Evolutionary conservation across 2,329 filamentous ascomycete genomes (phyloP).

Genomic region (Alternaria gaisen): DNA sequence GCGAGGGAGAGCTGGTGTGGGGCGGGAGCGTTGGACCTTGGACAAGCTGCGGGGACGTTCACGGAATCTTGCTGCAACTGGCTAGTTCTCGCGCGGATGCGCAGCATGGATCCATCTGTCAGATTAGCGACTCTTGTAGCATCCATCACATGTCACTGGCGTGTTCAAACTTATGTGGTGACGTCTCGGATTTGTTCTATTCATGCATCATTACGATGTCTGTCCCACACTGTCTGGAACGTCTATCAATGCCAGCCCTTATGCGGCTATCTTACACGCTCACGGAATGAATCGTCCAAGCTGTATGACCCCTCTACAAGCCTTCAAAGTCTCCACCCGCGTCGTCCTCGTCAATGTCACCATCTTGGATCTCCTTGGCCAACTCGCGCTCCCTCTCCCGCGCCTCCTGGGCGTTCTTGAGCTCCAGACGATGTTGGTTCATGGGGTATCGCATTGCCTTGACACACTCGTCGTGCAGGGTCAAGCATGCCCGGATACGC

Average conservation of each 20-base stretch:
- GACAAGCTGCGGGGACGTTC: constrained; percentile 34
- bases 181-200: constrained; percentile 20
- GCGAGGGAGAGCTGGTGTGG: constrained; percentile 15
- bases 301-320: constrained; percentile 66
- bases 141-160: constrained; percentile 10
- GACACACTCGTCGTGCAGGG: constrained; percentile 95
- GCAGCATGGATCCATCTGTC: constrained; percentile 21
- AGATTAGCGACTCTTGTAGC: constrained; percentile 10
- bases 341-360: constrained; percentile 96
- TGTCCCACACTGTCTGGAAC: constrained; percentile 18
- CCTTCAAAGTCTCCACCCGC: constrained; percentile 95
- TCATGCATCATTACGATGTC: constrained; percentile 37
- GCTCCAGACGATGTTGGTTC: constrained; percentile 96
- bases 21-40: constrained; percentile 17
- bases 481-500: constrained; percentile 89
- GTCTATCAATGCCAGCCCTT: constrained; percentile 34
- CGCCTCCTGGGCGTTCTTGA: constrained; percentile 99
- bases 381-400: constrained; percentile 94
- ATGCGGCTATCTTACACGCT: constrained; percentile 33
- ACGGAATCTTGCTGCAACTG: constrained; percentile 35
- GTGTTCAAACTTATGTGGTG: neutral
- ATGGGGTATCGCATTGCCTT: constrained; percentile 99
- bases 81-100: constrained; percentile 31
- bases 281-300: constrained; percentile 5
- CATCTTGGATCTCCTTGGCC: constrained; percentile 98